Conservation (phyloP, 306 rosid genomes). For the Purshia tridentata region DNA sequence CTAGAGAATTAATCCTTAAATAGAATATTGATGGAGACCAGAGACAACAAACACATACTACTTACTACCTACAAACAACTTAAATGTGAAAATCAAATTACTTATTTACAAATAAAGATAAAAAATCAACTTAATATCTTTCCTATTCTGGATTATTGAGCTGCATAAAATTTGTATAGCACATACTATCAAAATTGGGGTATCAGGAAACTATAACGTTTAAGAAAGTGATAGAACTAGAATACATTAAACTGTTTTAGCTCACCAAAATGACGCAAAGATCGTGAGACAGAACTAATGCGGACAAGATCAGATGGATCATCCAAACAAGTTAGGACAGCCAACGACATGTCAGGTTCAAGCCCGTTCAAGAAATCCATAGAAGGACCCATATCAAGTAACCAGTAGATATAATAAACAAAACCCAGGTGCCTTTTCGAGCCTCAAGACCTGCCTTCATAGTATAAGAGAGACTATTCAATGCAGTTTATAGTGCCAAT, state of each 20-base stretch:
- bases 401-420: slow-evolving; percentile 14
- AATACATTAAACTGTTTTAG: slow-evolving; percentile 1
- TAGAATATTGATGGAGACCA: neutral
- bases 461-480: slow-evolving; percentile 11
- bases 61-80: neutral
- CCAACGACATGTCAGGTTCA: slow-evolving; percentile 46
- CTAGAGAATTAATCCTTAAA: neutral
- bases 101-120: neutral
- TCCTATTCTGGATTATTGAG: neutral
- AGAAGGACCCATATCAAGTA: slow-evolving; percentile 35
- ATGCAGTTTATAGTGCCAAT: neutral
- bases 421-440: slow-evolving; percentile 26
- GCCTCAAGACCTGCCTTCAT: slow-evolving; percentile 44
- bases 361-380: slow-evolving; percentile 54
- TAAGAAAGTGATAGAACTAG: neutral
- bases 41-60: neutral
- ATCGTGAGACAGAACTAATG: slow-evolving; percentile 56
- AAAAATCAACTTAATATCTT: neutral
- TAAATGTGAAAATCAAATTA: neutral
- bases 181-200: neutral
- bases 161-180: neutral
- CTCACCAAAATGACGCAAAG: slow-evolving; percentile 74
- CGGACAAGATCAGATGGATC: slow-evolving; percentile 61
- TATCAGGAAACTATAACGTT: neutral
- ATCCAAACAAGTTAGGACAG: slow-evolving; percentile 57